Evolutionary conservation across 2,329 filamentous ascomycete species (phyloP), one percentile per base, ranked within the genome.

Genomic region (Xylaria sp.): DNA sequence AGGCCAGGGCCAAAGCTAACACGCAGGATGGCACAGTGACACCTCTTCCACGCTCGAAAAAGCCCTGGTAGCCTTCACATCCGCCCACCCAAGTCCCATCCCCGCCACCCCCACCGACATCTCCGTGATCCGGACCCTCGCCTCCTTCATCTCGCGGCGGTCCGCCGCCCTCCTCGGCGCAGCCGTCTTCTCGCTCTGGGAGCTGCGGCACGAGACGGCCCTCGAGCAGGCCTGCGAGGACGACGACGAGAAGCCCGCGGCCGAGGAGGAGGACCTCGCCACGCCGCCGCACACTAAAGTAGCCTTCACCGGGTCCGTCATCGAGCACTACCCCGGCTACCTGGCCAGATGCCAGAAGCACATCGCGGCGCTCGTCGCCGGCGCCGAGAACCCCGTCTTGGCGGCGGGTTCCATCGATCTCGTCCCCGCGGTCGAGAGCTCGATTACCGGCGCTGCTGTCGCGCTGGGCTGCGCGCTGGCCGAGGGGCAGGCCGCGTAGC

Each of bases 231-330:
- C 75, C 30, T 66, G 74, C 17, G 74, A 76, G 9, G 84, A 85
- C 42, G 81, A 86, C 0, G 87, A 89, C 72, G 80, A 76, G 57
- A 64, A 58, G 36, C 32, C 51, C 19, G 39, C 50, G 7, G n/a
- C 30, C 9, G 30, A 4, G 39, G 70, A 4, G 39, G 70, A 69
- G 27, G 68, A 71, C 47, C 78, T 81, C 51, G 75, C 85, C 4
- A 73, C 77, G 34, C 76, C 85, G 7, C 75, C 77, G 39, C 80
- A 81, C 64, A 89, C 87, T 2, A 85, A 87, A 1, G 88, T 95
- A n/a, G 91, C 91, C 3, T 94, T 91, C 79, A 94, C 93, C 75
- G 92, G 92, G 53, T 92, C 90, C 32, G 91, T 95, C 58, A 89
- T 94, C 60, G 92, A 94, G 79, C 90, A 90, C 73, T 95, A 94